phyloP scores from a whole-genome alignment of 2,329 filamentous ascomycete genomes.

The Pseudomassariella vexata region DNA sequence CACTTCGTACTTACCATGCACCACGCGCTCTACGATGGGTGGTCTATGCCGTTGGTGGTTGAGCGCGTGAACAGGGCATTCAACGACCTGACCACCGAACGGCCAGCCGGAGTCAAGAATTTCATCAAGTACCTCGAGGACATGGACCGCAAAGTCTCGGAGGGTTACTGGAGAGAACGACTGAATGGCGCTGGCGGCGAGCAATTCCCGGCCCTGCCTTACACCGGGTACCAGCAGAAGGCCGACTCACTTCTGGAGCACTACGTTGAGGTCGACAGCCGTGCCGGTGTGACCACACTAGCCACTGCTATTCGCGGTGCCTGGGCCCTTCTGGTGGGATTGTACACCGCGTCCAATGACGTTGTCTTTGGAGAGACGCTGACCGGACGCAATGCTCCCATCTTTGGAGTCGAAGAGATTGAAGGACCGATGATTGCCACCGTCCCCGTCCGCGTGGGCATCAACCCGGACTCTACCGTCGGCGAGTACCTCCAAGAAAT shows the following conservation, averaged over 20 bases:
- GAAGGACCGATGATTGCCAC: slow-evolving; percentile 58
- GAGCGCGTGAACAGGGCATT: slow-evolving; percentile 42
- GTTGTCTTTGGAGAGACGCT: slow-evolving; percentile 55
- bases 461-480: slow-evolving; percentile 36
- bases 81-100: slow-evolving; percentile 22
- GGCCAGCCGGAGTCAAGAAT: slow-evolving; percentile 38
- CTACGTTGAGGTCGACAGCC: slow-evolving; percentile 34
- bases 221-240: slow-evolving; percentile 39
- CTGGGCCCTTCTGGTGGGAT: slow-evolving; percentile 50
- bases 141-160: slow-evolving; percentile 32
- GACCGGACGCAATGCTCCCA: slow-evolving; percentile 47
- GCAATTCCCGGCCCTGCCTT: slow-evolving; percentile 44
- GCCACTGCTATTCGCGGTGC: slow-evolving; percentile 54
- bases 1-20: slow-evolving; percentile 50
- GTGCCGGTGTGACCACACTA: slow-evolving; percentile 38
- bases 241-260: slow-evolving; percentile 49
- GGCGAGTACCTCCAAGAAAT: slow-evolving; percentile 49
- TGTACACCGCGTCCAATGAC: slow-evolving; percentile 46
- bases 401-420: slow-evolving; percentile 45
- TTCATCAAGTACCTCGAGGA: slow-evolving; percentile 42
- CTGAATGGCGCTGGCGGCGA: slow-evolving; percentile 36
- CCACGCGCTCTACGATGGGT: slow-evolving; percentile 52
- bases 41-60: slow-evolving; percentile 45
- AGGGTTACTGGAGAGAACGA: slow-evolving; percentile 40
- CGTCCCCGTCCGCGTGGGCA: slow-evolving; percentile 46